Evolutionary conservation across 2,329 filamentous ascomycete genomes (phyloP).

Genomic region (Lecanicillium sp.): DNA sequence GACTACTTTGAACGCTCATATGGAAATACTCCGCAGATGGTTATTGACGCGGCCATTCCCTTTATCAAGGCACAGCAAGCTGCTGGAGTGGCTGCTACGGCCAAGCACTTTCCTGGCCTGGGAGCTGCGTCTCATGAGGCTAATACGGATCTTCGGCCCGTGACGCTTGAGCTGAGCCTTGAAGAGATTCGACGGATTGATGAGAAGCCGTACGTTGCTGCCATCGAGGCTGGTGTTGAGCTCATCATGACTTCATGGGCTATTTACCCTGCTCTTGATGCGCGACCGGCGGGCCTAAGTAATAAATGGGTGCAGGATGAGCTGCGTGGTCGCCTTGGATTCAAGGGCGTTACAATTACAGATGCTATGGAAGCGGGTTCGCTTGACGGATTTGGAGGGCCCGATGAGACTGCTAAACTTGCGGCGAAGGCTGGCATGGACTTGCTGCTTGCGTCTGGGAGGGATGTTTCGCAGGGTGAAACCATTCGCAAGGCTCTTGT

Average conservation of each 20-base stretch:
- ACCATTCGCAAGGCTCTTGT: slow-evolving; percentile 10
- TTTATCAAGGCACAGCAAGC: slow-evolving; percentile 12
- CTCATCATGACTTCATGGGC: slow-evolving; percentile 14
- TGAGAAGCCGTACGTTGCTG: slow-evolving; percentile 10
- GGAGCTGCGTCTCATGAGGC: slow-evolving; percentile 10
- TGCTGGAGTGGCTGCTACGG: slow-evolving; percentile 8
- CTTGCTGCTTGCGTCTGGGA: slow-evolving; percentile 11
- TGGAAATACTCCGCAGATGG: slow-evolving; percentile 8
- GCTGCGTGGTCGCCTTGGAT: slow-evolving; percentile 12
- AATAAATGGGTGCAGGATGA: slow-evolving; percentile 12
- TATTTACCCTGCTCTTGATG: slow-evolving; percentile 13
- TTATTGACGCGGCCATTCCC: slow-evolving; percentile 9
- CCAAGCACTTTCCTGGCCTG: slow-evolving; percentile 14
- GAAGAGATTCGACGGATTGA: slow-evolving; percentile 10
- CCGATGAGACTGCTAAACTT: slow-evolving; percentile 5
- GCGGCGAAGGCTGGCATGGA: slow-evolving; percentile 13
- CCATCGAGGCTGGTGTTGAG: slow-evolving; percentile 12
- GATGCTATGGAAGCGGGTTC: slow-evolving; percentile 14
- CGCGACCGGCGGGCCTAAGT: slow-evolving; percentile 12
- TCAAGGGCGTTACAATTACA: slow-evolving; percentile 12
- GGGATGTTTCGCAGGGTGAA: slow-evolving; percentile 12
- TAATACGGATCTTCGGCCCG: slow-evolving; percentile 11
- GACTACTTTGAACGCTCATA: slow-evolving; percentile 10
- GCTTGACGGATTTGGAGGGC: slow-evolving; percentile 7
- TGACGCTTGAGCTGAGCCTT: slow-evolving; percentile 9